These are phyloP conservation scores for Amorphotheca resinae DNA, from an alignment of 495 filamentous ascomycete species.

Conservation along the genomic window DNA sequence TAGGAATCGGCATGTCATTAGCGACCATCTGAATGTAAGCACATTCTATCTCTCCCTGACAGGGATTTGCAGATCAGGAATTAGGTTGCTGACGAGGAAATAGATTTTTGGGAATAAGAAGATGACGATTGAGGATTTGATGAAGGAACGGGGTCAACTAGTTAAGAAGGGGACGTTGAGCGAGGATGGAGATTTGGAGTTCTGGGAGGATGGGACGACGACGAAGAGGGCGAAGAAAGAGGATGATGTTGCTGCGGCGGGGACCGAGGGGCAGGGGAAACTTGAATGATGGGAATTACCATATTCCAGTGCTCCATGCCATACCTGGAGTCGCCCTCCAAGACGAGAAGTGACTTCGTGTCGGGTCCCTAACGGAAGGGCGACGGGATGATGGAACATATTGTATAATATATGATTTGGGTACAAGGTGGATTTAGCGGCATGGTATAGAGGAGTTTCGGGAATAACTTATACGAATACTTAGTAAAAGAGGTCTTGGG, in stretches of 20 bases:
- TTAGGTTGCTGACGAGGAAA: slow-evolving; percentile 10
- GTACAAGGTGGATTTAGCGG: too few relatives aligned
- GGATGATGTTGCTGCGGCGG: neutral
- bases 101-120: slow-evolving; percentile 56
- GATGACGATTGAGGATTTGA: slow-evolving; percentile 59
- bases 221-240: slow-evolving; percentile 7
- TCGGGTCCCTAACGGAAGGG: too few relatives aligned
- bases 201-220: slow-evolving; percentile 47
- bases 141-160: slow-evolving; percentile 50
- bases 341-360: too few relatives aligned
- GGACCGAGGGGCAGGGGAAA: neutral
- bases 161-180: slow-evolving; percentile 48
- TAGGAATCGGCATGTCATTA: slow-evolving; percentile 77
- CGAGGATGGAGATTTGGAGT: slow-evolving; percentile 50
- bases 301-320: neutral
- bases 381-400: too few relatives aligned
- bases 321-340: too few relatives aligned
- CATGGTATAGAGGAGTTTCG: too few relatives aligned
- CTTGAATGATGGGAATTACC: neutral
- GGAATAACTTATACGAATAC: too few relatives aligned
- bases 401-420: too few relatives aligned
- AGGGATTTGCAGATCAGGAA: too few relatives aligned
- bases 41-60: too few relatives aligned
- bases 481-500: too few relatives aligned
- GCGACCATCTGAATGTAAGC: slow-evolving; percentile 61